Base-by-base conservation (phyloP, 2,329 filamentous ascomycete genomes). In the Cadophora sp. region DNA sequence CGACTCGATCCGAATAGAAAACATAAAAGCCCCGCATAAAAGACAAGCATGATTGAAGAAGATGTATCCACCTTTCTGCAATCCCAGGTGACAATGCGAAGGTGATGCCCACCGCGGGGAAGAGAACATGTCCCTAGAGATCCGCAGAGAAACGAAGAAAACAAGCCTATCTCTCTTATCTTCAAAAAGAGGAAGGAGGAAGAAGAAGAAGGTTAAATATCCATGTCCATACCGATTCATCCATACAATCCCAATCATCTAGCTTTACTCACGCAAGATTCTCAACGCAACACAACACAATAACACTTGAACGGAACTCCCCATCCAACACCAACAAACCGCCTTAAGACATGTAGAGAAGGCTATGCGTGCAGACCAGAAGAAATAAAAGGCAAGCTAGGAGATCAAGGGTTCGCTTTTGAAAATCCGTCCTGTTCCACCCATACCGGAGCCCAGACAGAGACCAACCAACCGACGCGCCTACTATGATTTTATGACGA, bases 361-460 rank as follows among this genome's bases (percentile, higher is more conserved):
- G 55, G 31, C 29, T 66, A 67, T 27, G 43, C 6, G 29, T 27
- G 71, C 71, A 63, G 67, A 73, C 66, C 63, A 63, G 65, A 70
- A 62, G 50, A 60, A 59, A n/a, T n/a, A 19, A 63, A 24, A 43
- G 50, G 29, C 29, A 70, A 68, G 62, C 69, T 65, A 71, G 72
- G 71, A 72, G 27, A 14, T 24, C 63, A 68, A 71, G 70, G 62
- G 48, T 65, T 71, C 63, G 68, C 69, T 73, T 73, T 73, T 72
- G 31, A 26, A 66, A 29, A 62, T 58, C 69, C 68, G 62, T 72
- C 67, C 65, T 27, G 29, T 67, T 56, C 66, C 48, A 68, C 37
- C 55, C 63, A 26, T 43, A 59, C 48, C 43, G 34, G 60, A 64
- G 55, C 22, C 62, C 22, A 34, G 50, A 43, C 14, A 62, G 58